Percentiles rank a stretch among this genome's conserved stretches.
phyloP scores from a whole-genome alignment of 768 basidiomycete genomes.

The Suillus discolor region DNA sequence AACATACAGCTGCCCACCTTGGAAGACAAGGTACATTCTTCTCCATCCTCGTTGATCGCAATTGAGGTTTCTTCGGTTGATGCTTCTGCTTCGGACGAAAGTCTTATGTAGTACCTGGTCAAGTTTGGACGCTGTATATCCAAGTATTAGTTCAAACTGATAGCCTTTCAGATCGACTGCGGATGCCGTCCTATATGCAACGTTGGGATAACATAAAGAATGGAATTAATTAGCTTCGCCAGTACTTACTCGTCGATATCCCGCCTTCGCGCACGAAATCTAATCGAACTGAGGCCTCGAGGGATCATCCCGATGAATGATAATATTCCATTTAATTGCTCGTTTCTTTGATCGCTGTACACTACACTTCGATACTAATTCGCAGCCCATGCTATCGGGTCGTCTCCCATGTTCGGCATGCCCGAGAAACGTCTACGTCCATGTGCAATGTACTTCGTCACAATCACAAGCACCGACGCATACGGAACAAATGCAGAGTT shows the following conservation, averaged over 20 bases:
- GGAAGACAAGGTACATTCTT: neutral
- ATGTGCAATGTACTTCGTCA: neutral
- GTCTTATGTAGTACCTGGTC: neutral
- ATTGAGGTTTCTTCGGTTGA: neutral
- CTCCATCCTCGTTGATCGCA: neutral
- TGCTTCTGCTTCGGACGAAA: neutral
- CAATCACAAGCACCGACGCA: neutral
- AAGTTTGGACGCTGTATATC: neutral
- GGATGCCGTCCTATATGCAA: neutral
- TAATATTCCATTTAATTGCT: neutral
- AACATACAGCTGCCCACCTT: neutral
- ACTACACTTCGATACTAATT: neutral
- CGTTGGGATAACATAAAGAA: neutral
- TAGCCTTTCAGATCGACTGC: neutral
- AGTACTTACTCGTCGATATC: neutral
- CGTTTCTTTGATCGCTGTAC: neutral
- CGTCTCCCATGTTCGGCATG: neutral
- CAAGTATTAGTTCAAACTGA: neutral
- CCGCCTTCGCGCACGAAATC: neutral
- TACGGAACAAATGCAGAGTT: neutral
- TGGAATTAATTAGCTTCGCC: neutral
- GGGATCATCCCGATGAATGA: neutral
- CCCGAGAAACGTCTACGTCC: neutral
- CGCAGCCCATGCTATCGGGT: neutral
- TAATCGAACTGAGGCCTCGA: neutral